A percentile compares a stretch with the other conserved stretches of the same genome.
phyloP scores from a whole-genome alignment of 2,329 filamentous ascomycete genomes.

The Pseudogymnoascus sp. region DNA sequence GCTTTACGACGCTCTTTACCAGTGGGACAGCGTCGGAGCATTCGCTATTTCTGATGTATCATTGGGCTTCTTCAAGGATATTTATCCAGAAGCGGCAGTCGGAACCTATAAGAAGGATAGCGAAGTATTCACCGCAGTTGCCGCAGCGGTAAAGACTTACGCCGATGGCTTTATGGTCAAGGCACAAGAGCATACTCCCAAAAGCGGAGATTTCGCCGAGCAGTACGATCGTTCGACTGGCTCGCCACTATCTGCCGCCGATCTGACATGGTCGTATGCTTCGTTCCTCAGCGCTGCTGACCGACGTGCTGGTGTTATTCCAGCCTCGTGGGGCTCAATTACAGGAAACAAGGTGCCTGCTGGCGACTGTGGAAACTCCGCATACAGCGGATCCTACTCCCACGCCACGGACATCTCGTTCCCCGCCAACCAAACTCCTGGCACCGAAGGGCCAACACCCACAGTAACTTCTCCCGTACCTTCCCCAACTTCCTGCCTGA shows the following conservation, averaged over 20 bases:
- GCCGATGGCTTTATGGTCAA: constrained; percentile 49
- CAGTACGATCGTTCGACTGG: constrained; percentile 53
- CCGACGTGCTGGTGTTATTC: constrained; percentile 48
- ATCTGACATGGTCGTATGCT: constrained; percentile 69
- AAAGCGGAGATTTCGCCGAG: constrained; percentile 59
- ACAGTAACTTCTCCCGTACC: constrained; percentile 20
- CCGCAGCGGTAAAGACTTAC: constrained; percentile 56
- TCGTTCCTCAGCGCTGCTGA: constrained; percentile 57
- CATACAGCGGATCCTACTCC: constrained; percentile 45
- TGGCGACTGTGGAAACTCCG: constrained; percentile 39
- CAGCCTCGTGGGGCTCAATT: constrained; percentile 47
- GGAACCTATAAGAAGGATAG: constrained; percentile 59
- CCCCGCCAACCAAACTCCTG: constrained; percentile 30
- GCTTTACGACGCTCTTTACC: constrained; percentile 67
- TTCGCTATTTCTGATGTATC: constrained; percentile 59
- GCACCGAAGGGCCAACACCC: background rate
- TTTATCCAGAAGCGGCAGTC: constrained; percentile 47
- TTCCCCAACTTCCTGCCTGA: constrained; percentile 31
- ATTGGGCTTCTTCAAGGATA: constrained; percentile 62
- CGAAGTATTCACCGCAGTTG: constrained; percentile 53
- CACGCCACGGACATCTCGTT: constrained; percentile 37
- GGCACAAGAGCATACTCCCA: constrained; percentile 41
- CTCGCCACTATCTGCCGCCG: constrained; percentile 51
- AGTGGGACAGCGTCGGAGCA: constrained; percentile 57
- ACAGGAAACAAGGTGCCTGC: constrained; percentile 41